A percentile compares a stretch with the other conserved stretches of the same genome.
Evolutionary conservation across 2,329 filamentous ascomycete species (phyloP).

Genomic region (Trichothecium roseum): DNA sequence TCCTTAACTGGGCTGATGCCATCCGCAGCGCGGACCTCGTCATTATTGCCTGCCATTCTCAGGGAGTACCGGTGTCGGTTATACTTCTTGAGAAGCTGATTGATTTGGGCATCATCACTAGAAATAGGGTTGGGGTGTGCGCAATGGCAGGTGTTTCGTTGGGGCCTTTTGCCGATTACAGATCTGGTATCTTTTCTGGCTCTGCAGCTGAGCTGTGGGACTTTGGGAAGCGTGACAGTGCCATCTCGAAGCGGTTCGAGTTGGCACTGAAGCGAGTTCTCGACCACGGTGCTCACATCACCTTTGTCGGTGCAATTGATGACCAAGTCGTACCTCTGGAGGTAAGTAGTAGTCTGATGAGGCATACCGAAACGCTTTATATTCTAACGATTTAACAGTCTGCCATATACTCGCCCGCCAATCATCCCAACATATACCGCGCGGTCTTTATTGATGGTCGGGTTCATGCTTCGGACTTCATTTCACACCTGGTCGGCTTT

Average conservation of each 20-base stretch:
- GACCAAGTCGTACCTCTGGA: constrained; percentile 93
- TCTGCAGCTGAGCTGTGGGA: constrained; percentile 93
- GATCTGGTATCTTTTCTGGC: constrained; percentile 78
- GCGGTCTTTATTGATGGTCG: constrained; percentile 94
- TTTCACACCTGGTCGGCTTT: constrained; percentile 87
- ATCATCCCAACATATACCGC: constrained; percentile 87
- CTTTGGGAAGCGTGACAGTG: constrained; percentile 72
- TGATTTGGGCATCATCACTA: constrained; percentile 72
- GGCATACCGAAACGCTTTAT: background rate
- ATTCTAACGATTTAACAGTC: constrained; percentile 39
- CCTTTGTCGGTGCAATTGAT: constrained; percentile 89
- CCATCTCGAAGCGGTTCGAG: constrained; percentile 74
- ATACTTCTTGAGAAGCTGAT: constrained; percentile 92
- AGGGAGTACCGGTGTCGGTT: constrained; percentile 86
- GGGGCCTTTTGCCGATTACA: constrained; percentile 87
- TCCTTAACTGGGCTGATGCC: constrained; percentile 90
- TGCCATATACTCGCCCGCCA: constrained; percentile 73
- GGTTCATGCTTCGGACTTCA: constrained; percentile 85
- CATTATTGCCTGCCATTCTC: constrained; percentile 85
- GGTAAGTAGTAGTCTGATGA: constrained; percentile 31
- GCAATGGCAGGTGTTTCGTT: constrained; percentile 87
- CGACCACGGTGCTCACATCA: constrained; percentile 69
- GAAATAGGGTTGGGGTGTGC: constrained; percentile 73
- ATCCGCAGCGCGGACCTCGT: constrained; percentile 83
- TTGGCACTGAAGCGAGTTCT: constrained; percentile 64